phyloP scores from a whole-genome alignment of 2,329 filamentous ascomycete species.

The Penicillium expansum region DNA sequence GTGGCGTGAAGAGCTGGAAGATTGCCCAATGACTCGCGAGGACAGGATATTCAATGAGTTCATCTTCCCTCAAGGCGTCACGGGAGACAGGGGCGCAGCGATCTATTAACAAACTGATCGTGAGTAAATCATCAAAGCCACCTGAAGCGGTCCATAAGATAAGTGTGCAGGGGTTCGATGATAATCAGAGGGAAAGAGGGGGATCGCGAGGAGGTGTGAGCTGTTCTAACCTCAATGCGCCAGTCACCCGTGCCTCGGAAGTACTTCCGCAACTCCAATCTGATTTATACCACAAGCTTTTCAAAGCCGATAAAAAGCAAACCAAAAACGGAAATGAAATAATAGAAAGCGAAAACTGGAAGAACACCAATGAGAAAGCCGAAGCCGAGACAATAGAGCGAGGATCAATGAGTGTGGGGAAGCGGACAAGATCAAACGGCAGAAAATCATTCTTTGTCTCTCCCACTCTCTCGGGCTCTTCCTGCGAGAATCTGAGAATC shows the following conservation, averaged over 20 bases:
- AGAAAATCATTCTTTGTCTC: constrained; percentile 28
- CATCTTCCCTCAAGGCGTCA: constrained; percentile 65
- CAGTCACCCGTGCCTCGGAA: constrained; percentile 36
- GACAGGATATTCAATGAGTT: constrained; percentile 96
- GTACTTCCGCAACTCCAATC: constrained; percentile 19
- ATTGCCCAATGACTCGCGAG: constrained; percentile 68
- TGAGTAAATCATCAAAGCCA: constrained; percentile 21
- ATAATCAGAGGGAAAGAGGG: constrained; percentile 12
- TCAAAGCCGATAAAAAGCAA: neutral
- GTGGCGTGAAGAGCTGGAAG: constrained; percentile 52
- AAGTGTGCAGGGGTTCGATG: constrained; percentile 3
- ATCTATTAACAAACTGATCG: constrained; percentile 27
- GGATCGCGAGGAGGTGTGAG: constrained; percentile 19
- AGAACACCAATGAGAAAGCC: constrained; percentile 5
- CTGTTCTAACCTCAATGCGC: constrained; percentile 41
- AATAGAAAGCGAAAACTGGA: constrained; percentile 9
- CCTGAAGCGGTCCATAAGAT: constrained; percentile 13
- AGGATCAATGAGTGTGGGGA: constrained; percentile 26
- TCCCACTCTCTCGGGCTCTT: constrained; percentile 19
- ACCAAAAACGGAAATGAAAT: neutral
- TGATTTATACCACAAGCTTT: constrained; percentile 6
- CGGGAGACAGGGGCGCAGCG: constrained; percentile 42
- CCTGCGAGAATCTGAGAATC: neutral
- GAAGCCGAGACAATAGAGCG: constrained; percentile 11
- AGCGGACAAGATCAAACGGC: constrained; percentile 27